These are phyloP conservation scores for Nothopassalora personata DNA, from an alignment of 2,329 filamentous ascomycete species.

Conservation along the genomic window DNA sequence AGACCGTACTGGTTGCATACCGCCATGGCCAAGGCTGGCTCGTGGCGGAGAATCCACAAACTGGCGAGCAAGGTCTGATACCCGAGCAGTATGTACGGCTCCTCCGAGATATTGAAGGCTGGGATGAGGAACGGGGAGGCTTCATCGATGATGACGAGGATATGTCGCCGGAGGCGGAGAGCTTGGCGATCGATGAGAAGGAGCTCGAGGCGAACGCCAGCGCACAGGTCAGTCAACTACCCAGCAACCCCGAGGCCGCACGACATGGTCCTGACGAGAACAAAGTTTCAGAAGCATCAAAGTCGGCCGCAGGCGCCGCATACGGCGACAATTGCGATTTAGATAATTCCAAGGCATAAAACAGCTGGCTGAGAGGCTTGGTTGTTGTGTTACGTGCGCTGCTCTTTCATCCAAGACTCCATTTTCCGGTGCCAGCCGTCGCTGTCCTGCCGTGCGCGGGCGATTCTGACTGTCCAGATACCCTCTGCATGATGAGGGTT, in stretches of 20 bases:
- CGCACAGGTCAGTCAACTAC: not conserved
- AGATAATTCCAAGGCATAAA: not conserved
- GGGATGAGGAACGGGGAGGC: conserved; percentile 74
- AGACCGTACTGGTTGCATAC: conserved; percentile 95
- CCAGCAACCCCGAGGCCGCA: not conserved
- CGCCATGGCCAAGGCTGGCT: conserved; percentile 95
- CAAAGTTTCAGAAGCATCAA: not conserved
- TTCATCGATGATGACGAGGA: conserved; percentile 45
- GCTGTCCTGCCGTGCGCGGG: too few species aligned
- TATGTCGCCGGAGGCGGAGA: conserved; percentile 2
- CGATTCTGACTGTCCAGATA: too few species aligned
- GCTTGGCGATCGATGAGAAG: conserved; percentile 9
- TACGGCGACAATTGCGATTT: not conserved
- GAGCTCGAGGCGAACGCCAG: conserved; percentile 7
- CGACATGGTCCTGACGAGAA: not conserved
- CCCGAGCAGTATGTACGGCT: conserved; percentile 94
- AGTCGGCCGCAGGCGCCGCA: not conserved
- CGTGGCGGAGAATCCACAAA: conserved; percentile 92
- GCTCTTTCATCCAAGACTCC: too few species aligned
- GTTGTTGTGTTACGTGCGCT: too few species aligned
- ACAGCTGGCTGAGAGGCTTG: too few species aligned
- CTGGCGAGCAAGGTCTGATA: conserved; percentile 86
- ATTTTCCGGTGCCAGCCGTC: too few species aligned
- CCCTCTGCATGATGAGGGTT: too few species aligned
- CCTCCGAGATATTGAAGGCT: conserved; percentile 87